Conservation (phyloP, 2,329 filamentous ascomycete genomes). For the Botrytis paeoniae region DNA sequence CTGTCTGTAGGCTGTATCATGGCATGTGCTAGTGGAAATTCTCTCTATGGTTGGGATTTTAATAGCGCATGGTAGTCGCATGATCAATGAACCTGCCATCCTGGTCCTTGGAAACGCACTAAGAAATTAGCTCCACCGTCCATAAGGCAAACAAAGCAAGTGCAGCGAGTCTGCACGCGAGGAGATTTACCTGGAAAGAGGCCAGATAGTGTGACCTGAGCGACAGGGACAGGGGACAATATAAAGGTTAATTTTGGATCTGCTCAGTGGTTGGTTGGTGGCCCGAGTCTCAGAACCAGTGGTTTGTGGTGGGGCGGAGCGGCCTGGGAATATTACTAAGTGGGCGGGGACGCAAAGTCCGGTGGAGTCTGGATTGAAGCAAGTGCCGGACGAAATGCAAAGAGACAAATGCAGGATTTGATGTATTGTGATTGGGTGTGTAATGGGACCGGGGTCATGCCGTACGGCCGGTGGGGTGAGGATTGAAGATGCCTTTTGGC, state of each 20-base stretch:
- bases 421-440: slow-evolving; percentile 13
- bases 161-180: slow-evolving; percentile 6
- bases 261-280: neutral
- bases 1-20: slow-evolving; percentile 1
- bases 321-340: neutral
- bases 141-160: slow-evolving; percentile 13
- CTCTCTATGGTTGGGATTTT: neutral
- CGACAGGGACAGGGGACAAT: neutral
- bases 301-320: slow-evolving; percentile 5
- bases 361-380: neutral
- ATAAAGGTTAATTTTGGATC: neutral
- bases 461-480: slow-evolving; percentile 8
- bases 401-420: neutral
- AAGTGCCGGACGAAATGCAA: slow-evolving; percentile 12
- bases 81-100: slow-evolving; percentile 15
- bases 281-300: neutral
- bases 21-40: neutral
- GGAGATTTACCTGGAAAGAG: neutral
- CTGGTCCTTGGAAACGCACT: slow-evolving; percentile 13
- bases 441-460: slow-evolving; percentile 20
- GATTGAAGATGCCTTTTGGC: neutral
- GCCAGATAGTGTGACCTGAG: neutral
- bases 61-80: slow-evolving; percentile 11
- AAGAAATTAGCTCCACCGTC: slow-evolving; percentile 4
- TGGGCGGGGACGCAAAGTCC: neutral